Conservation (phyloP, 139 green algal species). For the Edaphochlamys debaryana region DNA sequence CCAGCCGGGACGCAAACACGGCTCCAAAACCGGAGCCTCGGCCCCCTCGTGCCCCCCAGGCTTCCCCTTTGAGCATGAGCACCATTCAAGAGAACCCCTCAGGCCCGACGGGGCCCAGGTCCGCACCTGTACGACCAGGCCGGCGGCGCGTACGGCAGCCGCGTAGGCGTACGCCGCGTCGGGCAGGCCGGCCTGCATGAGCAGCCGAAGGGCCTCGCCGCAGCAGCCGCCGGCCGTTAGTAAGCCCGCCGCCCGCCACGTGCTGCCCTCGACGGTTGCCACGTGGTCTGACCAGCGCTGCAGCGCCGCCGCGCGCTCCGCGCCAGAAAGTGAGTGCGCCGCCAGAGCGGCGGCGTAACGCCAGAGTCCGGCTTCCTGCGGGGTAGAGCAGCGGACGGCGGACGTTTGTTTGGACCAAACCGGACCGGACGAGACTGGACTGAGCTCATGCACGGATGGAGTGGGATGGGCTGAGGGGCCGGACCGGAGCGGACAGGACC, state of each 20-base stretch:
- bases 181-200: constrained; percentile 60
- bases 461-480: too few relatives aligned
- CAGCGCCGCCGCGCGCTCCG: constrained; percentile 57
- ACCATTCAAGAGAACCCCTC: too few relatives aligned
- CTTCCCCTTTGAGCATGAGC: too few relatives aligned
- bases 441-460: too few relatives aligned
- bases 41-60: neutral
- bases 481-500: too few relatives aligned
- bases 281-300: constrained; percentile 76
- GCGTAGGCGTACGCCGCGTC: constrained; percentile 71
- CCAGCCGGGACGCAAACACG: too few relatives aligned
- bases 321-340: constrained; percentile 55
- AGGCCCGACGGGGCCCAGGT: too few relatives aligned
- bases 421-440: too few relatives aligned
- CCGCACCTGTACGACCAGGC: constrained; percentile 34
- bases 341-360: constrained; percentile 71
- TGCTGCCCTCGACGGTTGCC: constrained; percentile 48
- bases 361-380: constrained; percentile 84
- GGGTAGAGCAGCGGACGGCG: neutral
- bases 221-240: constrained; percentile 62
- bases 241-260: constrained; percentile 65
- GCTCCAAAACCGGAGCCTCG: neutral
- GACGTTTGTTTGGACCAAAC: too few relatives aligned
- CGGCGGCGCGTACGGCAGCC: constrained; percentile 53
- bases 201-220: constrained; percentile 54